Conservation (phyloP, 495 filamentous ascomycete genomes). For the Talaromyces nanjingensis region DNA sequence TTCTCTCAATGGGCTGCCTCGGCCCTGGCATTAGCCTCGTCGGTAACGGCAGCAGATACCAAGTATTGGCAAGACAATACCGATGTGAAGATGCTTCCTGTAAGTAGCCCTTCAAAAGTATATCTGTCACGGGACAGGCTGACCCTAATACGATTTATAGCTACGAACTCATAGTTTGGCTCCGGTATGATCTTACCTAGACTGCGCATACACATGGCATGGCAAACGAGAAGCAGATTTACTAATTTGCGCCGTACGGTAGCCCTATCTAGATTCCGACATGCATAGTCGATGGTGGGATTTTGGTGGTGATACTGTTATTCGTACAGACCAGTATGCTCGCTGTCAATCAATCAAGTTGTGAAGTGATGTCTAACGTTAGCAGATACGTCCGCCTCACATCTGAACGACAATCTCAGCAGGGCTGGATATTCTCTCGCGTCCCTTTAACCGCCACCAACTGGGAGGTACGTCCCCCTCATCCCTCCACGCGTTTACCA, state of each 20-base stretch:
- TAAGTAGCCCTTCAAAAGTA: constrained; percentile 15
- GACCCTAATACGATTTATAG: constrained; percentile 27
- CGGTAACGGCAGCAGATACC: not conserved
- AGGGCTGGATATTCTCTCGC: constrained; percentile 88
- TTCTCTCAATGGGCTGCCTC: constrained; percentile 4
- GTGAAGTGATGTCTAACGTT: not conserved
- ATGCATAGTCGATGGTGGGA: constrained; percentile 99
- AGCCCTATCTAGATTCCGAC: constrained; percentile 97
- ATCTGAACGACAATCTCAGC: constrained; percentile 79
- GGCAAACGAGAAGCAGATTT: not conserved
- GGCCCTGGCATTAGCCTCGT: constrained; percentile 2
- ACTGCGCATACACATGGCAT: too few relatives aligned
- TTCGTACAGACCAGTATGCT: constrained; percentile 82
- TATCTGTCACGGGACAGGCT: not conserved
- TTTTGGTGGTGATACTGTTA: constrained; percentile 92
- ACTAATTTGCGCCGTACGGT: constrained; percentile 5
- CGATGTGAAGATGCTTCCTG: constrained; percentile 51
- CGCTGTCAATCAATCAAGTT: not conserved
- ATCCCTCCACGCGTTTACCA: not conserved
- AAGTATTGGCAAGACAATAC: constrained; percentile 11
- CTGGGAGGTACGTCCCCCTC: constrained; percentile 65
- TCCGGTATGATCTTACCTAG: constrained; percentile 38
- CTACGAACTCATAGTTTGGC: constrained; percentile 70
- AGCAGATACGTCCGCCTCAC: constrained; percentile 85
- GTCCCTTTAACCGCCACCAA: constrained; percentile 96